phyloP scores from a whole-genome alignment of 495 filamentous ascomycete genomes.

The Cenococcum geophilum region DNA sequence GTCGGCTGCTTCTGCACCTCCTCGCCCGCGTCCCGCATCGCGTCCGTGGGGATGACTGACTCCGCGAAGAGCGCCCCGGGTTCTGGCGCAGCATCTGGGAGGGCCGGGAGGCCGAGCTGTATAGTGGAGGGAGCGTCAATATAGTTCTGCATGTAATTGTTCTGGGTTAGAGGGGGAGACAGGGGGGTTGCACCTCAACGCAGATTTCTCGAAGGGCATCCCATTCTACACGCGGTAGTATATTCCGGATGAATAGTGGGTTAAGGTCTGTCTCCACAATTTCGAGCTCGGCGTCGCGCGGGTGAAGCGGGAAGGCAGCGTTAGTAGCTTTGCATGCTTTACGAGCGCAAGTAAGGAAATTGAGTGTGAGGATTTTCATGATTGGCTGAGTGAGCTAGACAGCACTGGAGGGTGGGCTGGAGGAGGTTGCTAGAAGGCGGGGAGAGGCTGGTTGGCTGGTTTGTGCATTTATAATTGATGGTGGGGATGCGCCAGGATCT shows the following conservation, averaged over 20 bases:
- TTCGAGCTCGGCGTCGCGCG: constrained; percentile 81
- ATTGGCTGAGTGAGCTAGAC: background rate
- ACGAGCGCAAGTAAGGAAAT: constrained; percentile 94
- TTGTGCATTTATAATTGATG: background rate
- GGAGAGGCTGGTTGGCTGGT: background rate
- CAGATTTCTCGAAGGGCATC: constrained; percentile 63
- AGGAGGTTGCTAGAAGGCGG: background rate
- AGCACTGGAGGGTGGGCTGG: background rate
- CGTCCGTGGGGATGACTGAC: constrained; percentile 5
- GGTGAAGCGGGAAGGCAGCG: constrained; percentile 81
- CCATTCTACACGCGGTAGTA: constrained; percentile 88
- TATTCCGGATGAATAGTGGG: constrained; percentile 67
- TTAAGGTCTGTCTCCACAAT: constrained; percentile 75
- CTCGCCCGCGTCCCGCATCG: constrained; percentile 29
- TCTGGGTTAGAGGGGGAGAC: constrained; percentile 10
- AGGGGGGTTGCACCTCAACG: constrained; percentile 61
- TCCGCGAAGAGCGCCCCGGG: constrained; percentile 12
- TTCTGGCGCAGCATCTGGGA: constrained; percentile 58
- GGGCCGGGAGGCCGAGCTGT: constrained; percentile 74
- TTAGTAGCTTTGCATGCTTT: constrained; percentile 80
- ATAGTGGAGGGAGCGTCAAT: background rate
- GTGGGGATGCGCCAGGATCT: background rate
- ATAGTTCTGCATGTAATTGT: background rate
- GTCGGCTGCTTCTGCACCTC: constrained; percentile 12
- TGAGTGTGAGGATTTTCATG: constrained; percentile 96